phyloP scores from a whole-genome alignment of 2,329 filamentous ascomycete species.

The Diaporthe ilicicola region DNA sequence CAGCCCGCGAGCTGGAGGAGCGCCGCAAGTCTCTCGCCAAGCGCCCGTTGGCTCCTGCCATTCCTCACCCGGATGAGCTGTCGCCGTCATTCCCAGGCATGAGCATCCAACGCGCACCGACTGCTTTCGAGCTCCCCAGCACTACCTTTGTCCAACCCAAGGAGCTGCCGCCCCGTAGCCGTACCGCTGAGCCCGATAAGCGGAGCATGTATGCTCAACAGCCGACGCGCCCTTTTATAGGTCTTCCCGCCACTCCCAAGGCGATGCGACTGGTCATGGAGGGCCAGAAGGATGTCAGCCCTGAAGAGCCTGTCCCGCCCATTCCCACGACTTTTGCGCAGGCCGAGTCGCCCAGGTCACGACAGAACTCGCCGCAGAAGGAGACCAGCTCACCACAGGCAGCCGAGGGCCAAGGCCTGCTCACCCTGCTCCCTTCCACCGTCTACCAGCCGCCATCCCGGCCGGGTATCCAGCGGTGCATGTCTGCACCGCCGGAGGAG shows the following conservation, averaged over 20 bases:
- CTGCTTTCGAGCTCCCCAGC: constrained; percentile 53
- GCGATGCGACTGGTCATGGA: constrained; percentile 86
- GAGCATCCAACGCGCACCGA: constrained; percentile 39
- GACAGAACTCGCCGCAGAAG: constrained; percentile 43
- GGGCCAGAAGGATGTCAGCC: constrained; percentile 43
- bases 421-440: constrained; percentile 65
- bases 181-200: constrained; percentile 69
- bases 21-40: constrained; percentile 84
- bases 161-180: constrained; percentile 65
- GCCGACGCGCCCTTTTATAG: constrained; percentile 63
- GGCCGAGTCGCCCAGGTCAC: constrained; percentile 48
- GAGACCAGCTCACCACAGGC: constrained; percentile 34
- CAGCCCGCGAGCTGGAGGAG: constrained; percentile 87
- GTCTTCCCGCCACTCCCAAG: constrained; percentile 89
- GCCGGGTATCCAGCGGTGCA: constrained; percentile 64
- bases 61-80: constrained; percentile 75
- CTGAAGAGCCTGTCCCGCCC: constrained; percentile 61
- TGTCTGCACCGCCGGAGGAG: constrained; percentile 67
- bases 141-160: constrained; percentile 50
- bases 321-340: constrained; percentile 59
- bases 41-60: constrained; percentile 79
- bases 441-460: constrained; percentile 65
- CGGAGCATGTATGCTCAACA: constrained; percentile 60
- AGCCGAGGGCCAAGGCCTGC: background rate
- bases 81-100: constrained; percentile 43